These are phyloP conservation scores for Cercophora sp. DNA, from an alignment of 495 filamentous ascomycete species.

Conservation along the genomic window DNA sequence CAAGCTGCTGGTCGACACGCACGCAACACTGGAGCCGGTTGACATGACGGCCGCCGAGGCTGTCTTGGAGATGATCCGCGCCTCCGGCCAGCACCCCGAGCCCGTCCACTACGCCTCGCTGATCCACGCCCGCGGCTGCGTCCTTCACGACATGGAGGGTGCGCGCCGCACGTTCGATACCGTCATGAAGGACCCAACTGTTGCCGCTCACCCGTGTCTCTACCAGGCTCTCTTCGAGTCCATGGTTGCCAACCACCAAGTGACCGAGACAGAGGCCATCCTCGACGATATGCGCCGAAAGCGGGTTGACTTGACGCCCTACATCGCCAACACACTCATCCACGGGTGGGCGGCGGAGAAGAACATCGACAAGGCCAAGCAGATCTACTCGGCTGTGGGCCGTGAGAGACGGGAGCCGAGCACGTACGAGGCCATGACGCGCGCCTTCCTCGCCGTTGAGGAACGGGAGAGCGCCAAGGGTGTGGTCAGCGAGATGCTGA, in stretches of 20 bases:
- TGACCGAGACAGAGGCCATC: constrained; percentile 68
- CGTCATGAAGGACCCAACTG: constrained; percentile 60
- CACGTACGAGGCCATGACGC: constrained; percentile 99
- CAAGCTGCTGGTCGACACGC: constrained; percentile 94
- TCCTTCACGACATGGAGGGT: constrained; percentile 81
- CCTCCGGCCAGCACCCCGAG: constrained; percentile 71
- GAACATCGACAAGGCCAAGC: constrained; percentile 71
- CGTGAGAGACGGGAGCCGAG: constrained; percentile 82
- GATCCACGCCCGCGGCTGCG: constrained; percentile 94
- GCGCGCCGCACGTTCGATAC: constrained; percentile 78
- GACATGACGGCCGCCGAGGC: constrained; percentile 87
- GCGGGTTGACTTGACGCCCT: constrained; percentile 83
- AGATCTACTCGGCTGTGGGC: constrained; percentile 71
- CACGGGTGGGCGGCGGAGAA: constrained; percentile 91
- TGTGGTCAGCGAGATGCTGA: constrained; percentile 87
- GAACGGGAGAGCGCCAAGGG: constrained; percentile 67
- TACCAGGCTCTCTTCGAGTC: constrained; percentile 95
- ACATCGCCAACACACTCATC: constrained; percentile 99
- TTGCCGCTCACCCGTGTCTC: constrained; percentile 74
- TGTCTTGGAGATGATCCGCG: constrained; percentile 73
- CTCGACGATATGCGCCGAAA: constrained; percentile 68
- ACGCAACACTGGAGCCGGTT: constrained; percentile 89
- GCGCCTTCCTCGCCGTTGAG: constrained; percentile 81
- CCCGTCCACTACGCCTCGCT: constrained; percentile 93
- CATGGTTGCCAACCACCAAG: constrained; percentile 89